Conservation (phyloP, 140 eudicot genomes). For the Ambrosia hybrid region DNA sequence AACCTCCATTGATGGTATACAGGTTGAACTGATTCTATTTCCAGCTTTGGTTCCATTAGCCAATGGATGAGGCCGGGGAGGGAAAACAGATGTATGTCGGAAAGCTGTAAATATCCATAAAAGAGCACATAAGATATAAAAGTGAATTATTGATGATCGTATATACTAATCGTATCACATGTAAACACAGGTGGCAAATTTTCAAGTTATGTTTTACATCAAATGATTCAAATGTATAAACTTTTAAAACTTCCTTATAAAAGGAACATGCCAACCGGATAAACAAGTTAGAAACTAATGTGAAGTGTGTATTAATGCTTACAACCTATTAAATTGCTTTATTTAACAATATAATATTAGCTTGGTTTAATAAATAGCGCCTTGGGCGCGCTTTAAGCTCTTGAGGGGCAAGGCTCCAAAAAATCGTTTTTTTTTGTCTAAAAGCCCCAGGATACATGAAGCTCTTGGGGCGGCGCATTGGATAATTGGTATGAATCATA, state of each 20-base stretch:
- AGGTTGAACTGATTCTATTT: conserved; percentile 44
- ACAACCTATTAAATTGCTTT: not conserved
- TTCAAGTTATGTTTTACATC: not conserved
- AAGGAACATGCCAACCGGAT: not conserved
- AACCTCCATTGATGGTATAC: conserved; percentile 74
- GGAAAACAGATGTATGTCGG: conserved; percentile 81
- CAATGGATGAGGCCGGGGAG: conserved; percentile 74
- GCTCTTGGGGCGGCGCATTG: too few relatives aligned
- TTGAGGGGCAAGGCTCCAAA: too few relatives aligned
- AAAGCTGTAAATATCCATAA: conserved; percentile 56
- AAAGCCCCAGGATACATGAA: too few relatives aligned
- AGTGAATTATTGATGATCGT: not conserved
- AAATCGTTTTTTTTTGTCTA: too few relatives aligned
- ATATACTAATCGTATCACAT: conserved; percentile 10
- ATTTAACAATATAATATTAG: not conserved
- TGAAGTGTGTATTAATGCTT: not conserved
- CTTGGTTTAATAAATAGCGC: too few relatives aligned
- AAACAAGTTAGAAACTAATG: not conserved
- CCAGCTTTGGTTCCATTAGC: conserved; percentile 44
- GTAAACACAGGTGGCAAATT: conserved; percentile 8
- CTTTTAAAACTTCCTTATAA: not conserved
- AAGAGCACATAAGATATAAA: conserved; percentile 3
- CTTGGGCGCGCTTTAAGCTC: too few relatives aligned
- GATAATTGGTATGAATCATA: too few relatives aligned
- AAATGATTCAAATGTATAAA: not conserved